Conservation (phyloP, 78 protist species). For the Pigoraptor vietnamica region DNA sequence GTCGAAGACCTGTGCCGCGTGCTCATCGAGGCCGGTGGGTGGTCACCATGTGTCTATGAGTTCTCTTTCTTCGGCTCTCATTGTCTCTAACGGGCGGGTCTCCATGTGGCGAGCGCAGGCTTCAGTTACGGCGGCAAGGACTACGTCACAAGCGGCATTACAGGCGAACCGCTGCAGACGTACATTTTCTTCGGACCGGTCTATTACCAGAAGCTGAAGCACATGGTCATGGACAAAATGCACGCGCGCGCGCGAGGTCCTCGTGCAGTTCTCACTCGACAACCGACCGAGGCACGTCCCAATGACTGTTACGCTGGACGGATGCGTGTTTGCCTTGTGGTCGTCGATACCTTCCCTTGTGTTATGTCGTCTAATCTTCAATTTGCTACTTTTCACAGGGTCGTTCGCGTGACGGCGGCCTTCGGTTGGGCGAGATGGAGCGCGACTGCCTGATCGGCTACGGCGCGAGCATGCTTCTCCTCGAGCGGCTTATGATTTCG, state of each 20-base stretch:
- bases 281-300: conserved; percentile 94
- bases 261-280: conserved; percentile 94
- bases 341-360: too few species aligned
- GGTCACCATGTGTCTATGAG: neutral
- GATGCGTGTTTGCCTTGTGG: neutral
- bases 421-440: conserved; percentile 99
- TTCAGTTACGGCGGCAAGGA: conserved; percentile 97
- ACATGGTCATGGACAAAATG: conserved; percentile 99
- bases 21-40: conserved; percentile 48
- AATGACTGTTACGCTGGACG: conserved; percentile 5
- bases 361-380: too few species aligned
- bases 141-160: conserved; percentile 79
- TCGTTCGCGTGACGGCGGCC: conserved; percentile 98
- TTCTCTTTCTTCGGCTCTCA: neutral
- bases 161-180: conserved; percentile 89
- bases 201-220: conserved; percentile 98
- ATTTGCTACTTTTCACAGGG: conserved; percentile 39
- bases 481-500: conserved; percentile 91
- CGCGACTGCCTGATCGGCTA: conserved; percentile 94
- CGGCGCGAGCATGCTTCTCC: conserved; percentile 87
- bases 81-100: too few species aligned
- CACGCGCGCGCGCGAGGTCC: conserved; percentile 90
- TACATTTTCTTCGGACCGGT: conserved; percentile 99
- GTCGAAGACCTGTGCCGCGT: conserved; percentile 66
- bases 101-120: conserved; percentile 71